Conservation (phyloP, 495 filamentous ascomycete genomes). For the Schizothecium vesticola region DNA sequence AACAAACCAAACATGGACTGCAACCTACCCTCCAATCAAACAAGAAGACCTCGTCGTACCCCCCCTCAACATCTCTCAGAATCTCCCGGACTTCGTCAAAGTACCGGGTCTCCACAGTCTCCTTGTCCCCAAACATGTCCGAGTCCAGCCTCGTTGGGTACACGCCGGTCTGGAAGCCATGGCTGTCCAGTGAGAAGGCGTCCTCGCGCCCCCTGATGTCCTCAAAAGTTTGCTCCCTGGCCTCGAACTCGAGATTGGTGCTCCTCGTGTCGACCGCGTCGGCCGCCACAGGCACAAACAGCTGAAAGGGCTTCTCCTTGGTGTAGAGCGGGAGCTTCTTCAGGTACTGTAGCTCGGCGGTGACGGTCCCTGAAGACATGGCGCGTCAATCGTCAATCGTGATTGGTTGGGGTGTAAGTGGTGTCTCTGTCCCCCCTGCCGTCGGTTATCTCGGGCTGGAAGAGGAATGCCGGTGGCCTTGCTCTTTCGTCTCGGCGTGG, state of each 20-base stretch:
- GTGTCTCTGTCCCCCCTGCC: background rate
- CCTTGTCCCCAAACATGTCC: slow-evolving; percentile 1
- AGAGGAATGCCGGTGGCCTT: background rate
- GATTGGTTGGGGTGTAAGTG: background rate
- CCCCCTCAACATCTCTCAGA: slow-evolving; percentile 6
- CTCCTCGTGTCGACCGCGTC: background rate
- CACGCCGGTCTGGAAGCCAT: slow-evolving; percentile 7
- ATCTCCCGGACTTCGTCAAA: slow-evolving; percentile 10
- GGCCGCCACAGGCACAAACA: slow-evolving; percentile 10
- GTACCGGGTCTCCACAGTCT: slow-evolving; percentile 1
- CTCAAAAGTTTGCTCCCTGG: slow-evolving; percentile 9
- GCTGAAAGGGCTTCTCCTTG: slow-evolving; percentile 12
- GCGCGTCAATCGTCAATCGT: background rate
- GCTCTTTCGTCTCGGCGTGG: background rate
- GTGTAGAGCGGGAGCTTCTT: slow-evolving; percentile 9
- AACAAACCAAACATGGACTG: background rate
- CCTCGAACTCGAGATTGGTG: slow-evolving; percentile 13
- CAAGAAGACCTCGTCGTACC: slow-evolving; percentile 11
- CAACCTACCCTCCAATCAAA: slow-evolving; percentile 14
- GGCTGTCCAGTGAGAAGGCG: slow-evolving; percentile 6
- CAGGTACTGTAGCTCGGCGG: slow-evolving; percentile 10
- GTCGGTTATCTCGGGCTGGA: background rate
- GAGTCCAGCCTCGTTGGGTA: slow-evolving; percentile 2
- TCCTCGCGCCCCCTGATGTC: slow-evolving; percentile 7
- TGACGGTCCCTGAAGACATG: slow-evolving; percentile 11